A percentile compares a stretch with the other conserved stretches of the same genome.
Evolutionary conservation across 305 asterid genomes (phyloP).

Genomic region (Fraxinus velutina): DNA sequence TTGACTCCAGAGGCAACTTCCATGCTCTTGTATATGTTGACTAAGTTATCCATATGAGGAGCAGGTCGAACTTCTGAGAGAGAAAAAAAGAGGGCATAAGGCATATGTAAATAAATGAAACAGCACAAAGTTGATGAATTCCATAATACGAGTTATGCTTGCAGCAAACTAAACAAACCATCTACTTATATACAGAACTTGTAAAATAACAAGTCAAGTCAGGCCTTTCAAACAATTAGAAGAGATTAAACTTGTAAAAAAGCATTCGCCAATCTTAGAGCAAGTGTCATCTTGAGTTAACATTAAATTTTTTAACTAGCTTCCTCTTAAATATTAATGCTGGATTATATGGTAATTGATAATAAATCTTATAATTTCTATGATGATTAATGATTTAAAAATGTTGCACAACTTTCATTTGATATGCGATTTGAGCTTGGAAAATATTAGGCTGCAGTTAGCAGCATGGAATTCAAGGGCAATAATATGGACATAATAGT

Average conservation of each 20-base stretch:
- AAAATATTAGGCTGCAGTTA: not conserved
- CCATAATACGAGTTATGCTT: not conserved
- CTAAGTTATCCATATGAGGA: constrained; percentile 93
- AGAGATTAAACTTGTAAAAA: not conserved
- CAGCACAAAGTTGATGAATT: not conserved
- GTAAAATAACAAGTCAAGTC: not conserved
- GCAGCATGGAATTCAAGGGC: not conserved
- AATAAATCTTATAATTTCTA: not conserved
- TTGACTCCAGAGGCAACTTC: constrained; percentile 70
- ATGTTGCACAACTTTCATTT: not conserved
- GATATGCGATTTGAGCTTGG: not conserved
- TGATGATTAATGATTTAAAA: not conserved
- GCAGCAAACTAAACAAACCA: not conserved
- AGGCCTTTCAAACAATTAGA: not conserved
- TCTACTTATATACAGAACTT: not conserved
- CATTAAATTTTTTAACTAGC: not conserved
- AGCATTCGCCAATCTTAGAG: not conserved
- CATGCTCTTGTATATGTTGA: constrained; percentile 84
- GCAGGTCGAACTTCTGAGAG: constrained; percentile 80
- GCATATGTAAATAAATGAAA: not conserved
- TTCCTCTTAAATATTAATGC: not conserved
- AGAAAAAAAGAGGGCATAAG: not conserved
- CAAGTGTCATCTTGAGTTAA: not conserved
- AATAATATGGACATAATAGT: not conserved
- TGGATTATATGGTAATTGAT: not conserved